These are phyloP conservation scores for Ramaria sp. DNA, from an alignment of 768 basidiomycete species.

Conservation along the genomic window DNA sequence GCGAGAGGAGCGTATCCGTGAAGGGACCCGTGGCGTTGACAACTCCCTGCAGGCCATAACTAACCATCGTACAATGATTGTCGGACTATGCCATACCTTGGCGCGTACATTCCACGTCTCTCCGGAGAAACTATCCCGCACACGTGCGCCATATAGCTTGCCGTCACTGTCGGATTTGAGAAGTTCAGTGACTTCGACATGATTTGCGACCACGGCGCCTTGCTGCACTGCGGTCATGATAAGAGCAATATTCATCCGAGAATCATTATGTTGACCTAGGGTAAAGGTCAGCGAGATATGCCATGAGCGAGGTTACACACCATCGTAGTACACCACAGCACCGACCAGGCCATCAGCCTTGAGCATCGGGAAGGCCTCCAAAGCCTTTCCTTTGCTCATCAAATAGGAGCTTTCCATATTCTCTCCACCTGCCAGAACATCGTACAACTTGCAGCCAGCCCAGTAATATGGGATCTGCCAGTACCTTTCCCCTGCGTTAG, in stretches of 20 bases:
- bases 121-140: conserved; percentile 77
- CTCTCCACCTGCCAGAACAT: conserved; percentile 86
- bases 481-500: conserved; percentile 36
- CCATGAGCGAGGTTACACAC: conserved; percentile 25
- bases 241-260: conserved; percentile 94
- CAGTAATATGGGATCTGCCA: conserved; percentile 98
- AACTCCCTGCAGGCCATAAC: conserved; percentile 45
- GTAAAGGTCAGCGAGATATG: background rate
- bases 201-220: conserved; percentile 82
- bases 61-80: background rate
- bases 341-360: conserved; percentile 88
- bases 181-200: conserved; percentile 73
- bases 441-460: conserved; percentile 93
- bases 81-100: conserved; percentile 35
- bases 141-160: conserved; percentile 59
- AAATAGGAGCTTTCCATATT: conserved; percentile 95
- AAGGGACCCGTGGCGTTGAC: conserved; percentile 98
- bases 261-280: conserved; percentile 93
- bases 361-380: conserved; percentile 95
- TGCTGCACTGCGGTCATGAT: conserved; percentile 91
- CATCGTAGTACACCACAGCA: conserved; percentile 95
- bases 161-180: conserved; percentile 51
- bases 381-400: conserved; percentile 87
- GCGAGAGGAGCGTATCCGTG: conserved; percentile 69
- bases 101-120: conserved; percentile 74